These are phyloP conservation scores for Corylus americana DNA, from an alignment of 306 rosid genomes.

Conservation along the genomic window DNA sequence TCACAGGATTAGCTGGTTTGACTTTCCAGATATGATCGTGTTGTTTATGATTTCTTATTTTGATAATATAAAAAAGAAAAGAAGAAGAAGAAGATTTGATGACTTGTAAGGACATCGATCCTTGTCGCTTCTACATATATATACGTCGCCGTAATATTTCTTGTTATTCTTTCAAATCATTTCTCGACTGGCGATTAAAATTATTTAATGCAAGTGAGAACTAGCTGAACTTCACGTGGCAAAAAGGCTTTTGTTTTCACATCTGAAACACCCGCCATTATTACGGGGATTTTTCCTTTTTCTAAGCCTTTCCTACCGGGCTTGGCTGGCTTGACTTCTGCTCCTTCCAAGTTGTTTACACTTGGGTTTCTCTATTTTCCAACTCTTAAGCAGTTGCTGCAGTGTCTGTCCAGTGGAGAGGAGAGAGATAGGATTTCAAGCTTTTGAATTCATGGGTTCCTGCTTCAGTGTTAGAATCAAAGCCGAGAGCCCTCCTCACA, in stretches of 20 bases:
- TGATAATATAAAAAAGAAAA: no score
- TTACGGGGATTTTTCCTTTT: neutral
- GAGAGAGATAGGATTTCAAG: neutral
- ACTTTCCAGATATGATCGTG: slow-evolving; percentile 20
- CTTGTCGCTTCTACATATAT: neutral
- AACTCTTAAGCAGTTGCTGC: slow-evolving; percentile 1
- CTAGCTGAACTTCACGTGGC: no score
- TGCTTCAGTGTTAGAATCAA: slow-evolving; percentile 79
- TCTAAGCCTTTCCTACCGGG: neutral
- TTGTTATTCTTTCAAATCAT: neutral
- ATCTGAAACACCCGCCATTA: neutral
- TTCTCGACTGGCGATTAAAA: neutral
- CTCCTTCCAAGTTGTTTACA: slow-evolving; percentile 26
- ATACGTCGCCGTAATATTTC: neutral
- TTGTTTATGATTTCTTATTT: neutral
- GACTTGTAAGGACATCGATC: no score
- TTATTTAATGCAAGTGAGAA: neutral
- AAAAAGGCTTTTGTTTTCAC: neutral
- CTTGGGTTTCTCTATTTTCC: slow-evolving; percentile 10
- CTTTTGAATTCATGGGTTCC: slow-evolving; percentile 69
- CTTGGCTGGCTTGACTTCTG: slow-evolving; percentile 2
- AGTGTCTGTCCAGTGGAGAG: slow-evolving; percentile 17
- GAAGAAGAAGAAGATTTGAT: no score
- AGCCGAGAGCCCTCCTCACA: slow-evolving; percentile 84
- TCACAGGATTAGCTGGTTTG: slow-evolving; percentile 15